Conservation (phyloP, 345 rosid species). For the Euclidium syriacum region DNA sequence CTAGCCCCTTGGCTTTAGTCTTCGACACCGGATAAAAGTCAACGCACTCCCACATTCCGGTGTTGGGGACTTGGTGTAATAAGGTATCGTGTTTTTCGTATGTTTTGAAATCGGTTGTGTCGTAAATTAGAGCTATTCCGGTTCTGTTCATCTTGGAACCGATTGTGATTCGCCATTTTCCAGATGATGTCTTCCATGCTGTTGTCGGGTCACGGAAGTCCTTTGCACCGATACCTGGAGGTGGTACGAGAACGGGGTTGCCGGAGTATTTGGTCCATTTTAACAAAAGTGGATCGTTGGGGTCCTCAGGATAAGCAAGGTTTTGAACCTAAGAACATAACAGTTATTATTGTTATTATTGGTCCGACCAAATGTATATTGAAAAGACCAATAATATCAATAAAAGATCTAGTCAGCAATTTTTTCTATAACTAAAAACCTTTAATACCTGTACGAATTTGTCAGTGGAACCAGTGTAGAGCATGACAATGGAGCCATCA, state of each 20-base stretch:
- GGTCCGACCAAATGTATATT: not conserved
- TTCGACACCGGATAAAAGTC: constrained; percentile 31
- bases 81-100: constrained; percentile 30
- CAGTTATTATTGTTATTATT: not conserved
- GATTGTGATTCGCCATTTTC: constrained; percentile 74
- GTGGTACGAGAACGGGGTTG: constrained; percentile 76
- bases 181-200: constrained; percentile 74
- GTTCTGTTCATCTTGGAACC: constrained; percentile 70
- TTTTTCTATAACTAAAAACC: not conserved
- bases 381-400: not conserved
- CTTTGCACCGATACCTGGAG: constrained; percentile 47
- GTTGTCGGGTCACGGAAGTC: constrained; percentile 98
- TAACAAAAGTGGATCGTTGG: constrained; percentile 63
- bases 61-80: constrained; percentile 60
- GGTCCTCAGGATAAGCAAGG: constrained; percentile 80
- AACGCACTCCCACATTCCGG: constrained; percentile 85
- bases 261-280: constrained; percentile 63
- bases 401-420: not conserved
- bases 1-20: constrained; percentile 14
- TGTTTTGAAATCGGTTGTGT: constrained; percentile 62
- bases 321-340: constrained; percentile 50
- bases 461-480: constrained; percentile 79
- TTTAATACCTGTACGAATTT: constrained; percentile 49
- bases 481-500: constrained; percentile 68
- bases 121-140: constrained; percentile 68